A percentile compares a stretch with the other conserved stretches of the same genome.
phyloP scores from a whole-genome alignment of 805 yeast genomes.

The Wickerhamomyces strasburgensis region DNA sequence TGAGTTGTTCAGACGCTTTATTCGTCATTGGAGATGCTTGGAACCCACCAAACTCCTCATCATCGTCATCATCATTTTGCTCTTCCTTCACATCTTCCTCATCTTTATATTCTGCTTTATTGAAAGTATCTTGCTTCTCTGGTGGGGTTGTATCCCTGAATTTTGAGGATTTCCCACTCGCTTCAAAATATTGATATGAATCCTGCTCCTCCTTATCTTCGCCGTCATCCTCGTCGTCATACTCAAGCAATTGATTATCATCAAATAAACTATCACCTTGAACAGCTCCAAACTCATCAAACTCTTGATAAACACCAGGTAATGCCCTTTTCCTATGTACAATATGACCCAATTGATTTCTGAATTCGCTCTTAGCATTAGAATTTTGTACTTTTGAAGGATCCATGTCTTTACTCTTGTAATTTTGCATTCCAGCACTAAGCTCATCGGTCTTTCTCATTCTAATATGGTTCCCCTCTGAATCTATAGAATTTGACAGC shows the following conservation, averaged over 20 bases:
- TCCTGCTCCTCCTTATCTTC: constrained; percentile 3
- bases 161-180: constrained; percentile 11
- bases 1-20: not conserved
- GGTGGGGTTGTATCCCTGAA: not conserved
- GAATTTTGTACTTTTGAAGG: constrained; percentile 13
- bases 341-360: constrained; percentile 10
- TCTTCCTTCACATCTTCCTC: constrained; percentile 16
- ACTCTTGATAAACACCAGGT: constrained; percentile 8
- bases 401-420: constrained; percentile 12
- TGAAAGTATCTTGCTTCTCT: too few relatives aligned
- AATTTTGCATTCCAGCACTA: constrained; percentile 8
- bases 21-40: constrained; percentile 14
- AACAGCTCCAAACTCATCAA: not conserved
- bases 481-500: constrained; percentile 3
- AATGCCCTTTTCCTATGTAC: constrained; percentile 3
- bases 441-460: constrained; percentile 1
- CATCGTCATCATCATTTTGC: constrained; percentile 27
- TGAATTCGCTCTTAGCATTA: constrained; percentile 13
- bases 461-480: constrained; percentile 6
- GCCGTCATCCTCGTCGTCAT: constrained; percentile 16
- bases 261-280: not conserved
- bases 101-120: too few relatives aligned
- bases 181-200: constrained; percentile 3
- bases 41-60: constrained; percentile 34
- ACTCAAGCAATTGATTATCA: constrained; percentile 10